A percentile compares a stretch with the other conserved stretches of the same genome.
phyloP scores from a whole-genome alignment of 441 rosid species.

The Mallotus japonicus region DNA sequence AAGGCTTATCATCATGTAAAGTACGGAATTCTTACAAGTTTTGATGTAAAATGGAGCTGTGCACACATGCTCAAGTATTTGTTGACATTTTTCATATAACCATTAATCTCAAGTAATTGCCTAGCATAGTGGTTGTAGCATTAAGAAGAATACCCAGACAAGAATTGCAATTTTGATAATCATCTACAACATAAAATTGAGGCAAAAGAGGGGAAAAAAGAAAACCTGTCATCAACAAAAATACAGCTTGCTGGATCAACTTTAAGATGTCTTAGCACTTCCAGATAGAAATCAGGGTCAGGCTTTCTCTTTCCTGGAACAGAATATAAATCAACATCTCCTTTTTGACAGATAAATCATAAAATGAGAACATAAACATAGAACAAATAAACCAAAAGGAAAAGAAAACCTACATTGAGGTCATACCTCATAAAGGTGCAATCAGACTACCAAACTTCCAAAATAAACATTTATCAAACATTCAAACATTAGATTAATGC shows the following conservation, averaged over 20 bases:
- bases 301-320: constrained; percentile 90
- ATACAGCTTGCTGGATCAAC: constrained; percentile 73
- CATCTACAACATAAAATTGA: not conserved
- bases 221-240: constrained; percentile 81
- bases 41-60: not conserved
- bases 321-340: not conserved
- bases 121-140: not conserved
- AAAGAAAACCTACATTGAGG: not conserved
- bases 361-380: not conserved
- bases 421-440: not conserved
- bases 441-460: not conserved
- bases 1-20: not conserved
- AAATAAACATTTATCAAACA: not conserved
- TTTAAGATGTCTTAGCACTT: constrained; percentile 54
- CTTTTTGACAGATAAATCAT: not conserved
- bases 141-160: not conserved
- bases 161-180: not conserved
- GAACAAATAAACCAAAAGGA: not conserved
- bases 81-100: not conserved
- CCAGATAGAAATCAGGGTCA: constrained; percentile 63
- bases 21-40: not conserved
- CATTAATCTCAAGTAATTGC: not conserved
- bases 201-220: not conserved
- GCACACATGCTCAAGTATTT: not conserved
- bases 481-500: not conserved